Percentiles rank a stretch among this genome's conserved stretches.
Conservation (phyloP, 2,329 filamentous ascomycete genomes). For the Tricladium varicosporioides region DNA sequence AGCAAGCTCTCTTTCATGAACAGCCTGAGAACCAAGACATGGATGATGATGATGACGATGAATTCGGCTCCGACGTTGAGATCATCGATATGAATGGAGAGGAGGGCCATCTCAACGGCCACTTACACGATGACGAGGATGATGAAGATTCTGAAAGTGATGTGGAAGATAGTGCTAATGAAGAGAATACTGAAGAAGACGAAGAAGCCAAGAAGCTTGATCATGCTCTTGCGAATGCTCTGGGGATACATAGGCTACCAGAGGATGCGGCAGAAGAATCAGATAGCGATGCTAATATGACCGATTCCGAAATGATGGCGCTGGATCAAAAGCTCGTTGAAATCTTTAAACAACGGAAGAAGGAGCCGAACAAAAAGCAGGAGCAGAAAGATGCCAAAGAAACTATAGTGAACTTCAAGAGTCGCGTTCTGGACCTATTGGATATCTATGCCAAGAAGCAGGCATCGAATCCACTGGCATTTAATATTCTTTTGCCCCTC, state of each 20-base stretch:
- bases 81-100: constrained; percentile 46
- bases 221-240: constrained; percentile 72
- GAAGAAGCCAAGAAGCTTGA: constrained; percentile 51
- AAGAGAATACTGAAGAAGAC: constrained; percentile 36
- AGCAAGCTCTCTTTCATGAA: constrained; percentile 80
- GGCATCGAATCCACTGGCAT: constrained; percentile 62
- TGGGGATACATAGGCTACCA: constrained; percentile 68
- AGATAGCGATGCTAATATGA: constrained; percentile 78
- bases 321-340: constrained; percentile 80
- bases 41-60: constrained; percentile 40
- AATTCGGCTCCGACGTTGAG: constrained; percentile 47
- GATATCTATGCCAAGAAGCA: constrained; percentile 82
- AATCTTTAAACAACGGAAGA: constrained; percentile 77
- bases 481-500: constrained; percentile 72
- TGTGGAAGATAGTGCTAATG: constrained; percentile 37
- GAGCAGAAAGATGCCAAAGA: constrained; percentile 85
- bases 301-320: constrained; percentile 92
- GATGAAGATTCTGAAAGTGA: constrained; percentile 38
- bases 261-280: constrained; percentile 56
- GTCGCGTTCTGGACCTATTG: constrained; percentile 84
- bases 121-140: constrained; percentile 39
- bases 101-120: constrained; percentile 38
- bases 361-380: constrained; percentile 69
- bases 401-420: constrained; percentile 91
- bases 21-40: constrained; percentile 54